A percentile compares a stretch with the other conserved stretches of the same genome.
phyloP scores from a whole-genome alignment of 2,329 filamentous ascomycete species.

The Ceratocystis cacaofunesta region DNA sequence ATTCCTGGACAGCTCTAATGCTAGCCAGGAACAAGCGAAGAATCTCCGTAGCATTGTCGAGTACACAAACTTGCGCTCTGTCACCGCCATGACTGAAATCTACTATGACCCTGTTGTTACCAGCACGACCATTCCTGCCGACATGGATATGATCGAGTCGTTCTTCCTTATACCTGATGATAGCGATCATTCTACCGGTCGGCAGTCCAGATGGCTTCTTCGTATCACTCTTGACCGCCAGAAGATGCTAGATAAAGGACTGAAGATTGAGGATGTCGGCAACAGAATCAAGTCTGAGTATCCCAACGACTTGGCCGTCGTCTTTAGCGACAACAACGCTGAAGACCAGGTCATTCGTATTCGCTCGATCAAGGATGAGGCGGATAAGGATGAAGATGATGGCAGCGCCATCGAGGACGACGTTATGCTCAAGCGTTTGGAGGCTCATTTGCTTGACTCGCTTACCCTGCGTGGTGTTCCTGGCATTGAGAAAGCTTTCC shows the following conservation, averaged over 20 bases:
- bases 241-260: slow-evolving; percentile 86
- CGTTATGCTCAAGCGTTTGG: slow-evolving; percentile 79
- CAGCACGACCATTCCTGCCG: slow-evolving; percentile 70
- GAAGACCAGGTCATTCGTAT: slow-evolving; percentile 90
- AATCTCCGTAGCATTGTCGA: slow-evolving; percentile 76
- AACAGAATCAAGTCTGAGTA: slow-evolving; percentile 81
- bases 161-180: slow-evolving; percentile 70
- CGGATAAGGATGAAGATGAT: slow-evolving; percentile 61
- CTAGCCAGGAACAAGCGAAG: slow-evolving; percentile 68
- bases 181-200: slow-evolving; percentile 47
- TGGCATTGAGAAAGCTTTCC: slow-evolving; percentile 81
- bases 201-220: slow-evolving; percentile 87
- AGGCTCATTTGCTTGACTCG: slow-evolving; percentile 80
- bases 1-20: slow-evolving; percentile 52
- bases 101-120: slow-evolving; percentile 92
- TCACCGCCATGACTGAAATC: slow-evolving; percentile 85
- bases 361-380: slow-evolving; percentile 56
- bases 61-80: slow-evolving; percentile 82
- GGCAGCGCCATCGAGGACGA: slow-evolving; percentile 65
- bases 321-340: slow-evolving; percentile 96
- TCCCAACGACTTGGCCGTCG: slow-evolving; percentile 68
- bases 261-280: slow-evolving; percentile 84
- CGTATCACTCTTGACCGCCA: slow-evolving; percentile 86
- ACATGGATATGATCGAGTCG: slow-evolving; percentile 42
- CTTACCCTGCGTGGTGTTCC: slow-evolving; percentile 80